Evolutionary conservation across 2,329 filamentous ascomycete species (phyloP), one percentile per base, ranked within the genome.

Genomic region (Diplodia seriata): DNA sequence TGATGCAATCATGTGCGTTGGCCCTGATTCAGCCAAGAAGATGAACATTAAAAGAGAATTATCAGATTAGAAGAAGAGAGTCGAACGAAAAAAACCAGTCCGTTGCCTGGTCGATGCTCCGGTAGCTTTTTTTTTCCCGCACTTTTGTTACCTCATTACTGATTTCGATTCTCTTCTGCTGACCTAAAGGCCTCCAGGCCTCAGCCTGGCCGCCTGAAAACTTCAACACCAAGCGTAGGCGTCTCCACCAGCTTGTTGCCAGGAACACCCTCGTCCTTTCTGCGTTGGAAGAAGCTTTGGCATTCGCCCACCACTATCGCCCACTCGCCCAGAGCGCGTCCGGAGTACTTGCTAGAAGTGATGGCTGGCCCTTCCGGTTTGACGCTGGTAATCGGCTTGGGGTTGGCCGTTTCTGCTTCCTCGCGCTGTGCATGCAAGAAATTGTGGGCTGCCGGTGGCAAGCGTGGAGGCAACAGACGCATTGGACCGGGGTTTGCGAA

Each of bases 311-410:
- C 87, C 23, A 94, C 86, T 20, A 91, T 81, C 23, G 85, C 84
- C 92, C 92, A 95, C 77, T 95, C 92, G 0, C 91, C 91, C 54
- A 95, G 82, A 0, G 92, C 89, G 23, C 91, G 85, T 1, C 92
- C 92, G 3, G 86, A 83, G 76, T 94, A 90, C 68, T 84, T 85
- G 69, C 85, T 86, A 5, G 77, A 78, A 3, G 73, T 77, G 20
- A 70, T 73, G 15, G 79, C 78, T 29, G 74, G 70, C 6, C 81
- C 81, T 6, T 68, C 73, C 0, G 82, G 82, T 68, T 78, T 76
- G 20, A 29, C 50, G 38, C 49, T 63, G 6, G 47, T 43, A 8
- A 61, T 54, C 14, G 47, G 29, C 36, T 53, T 61, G 12, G 50
- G 66, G 56, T 64, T 66, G 61, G 67, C 68, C 33, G 68, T 61